Percentiles rank a stretch among this genome's conserved stretches.
Evolutionary conservation across 2,329 filamentous ascomycete species (phyloP).

Genomic region (Monosporascus sp.): DNA sequence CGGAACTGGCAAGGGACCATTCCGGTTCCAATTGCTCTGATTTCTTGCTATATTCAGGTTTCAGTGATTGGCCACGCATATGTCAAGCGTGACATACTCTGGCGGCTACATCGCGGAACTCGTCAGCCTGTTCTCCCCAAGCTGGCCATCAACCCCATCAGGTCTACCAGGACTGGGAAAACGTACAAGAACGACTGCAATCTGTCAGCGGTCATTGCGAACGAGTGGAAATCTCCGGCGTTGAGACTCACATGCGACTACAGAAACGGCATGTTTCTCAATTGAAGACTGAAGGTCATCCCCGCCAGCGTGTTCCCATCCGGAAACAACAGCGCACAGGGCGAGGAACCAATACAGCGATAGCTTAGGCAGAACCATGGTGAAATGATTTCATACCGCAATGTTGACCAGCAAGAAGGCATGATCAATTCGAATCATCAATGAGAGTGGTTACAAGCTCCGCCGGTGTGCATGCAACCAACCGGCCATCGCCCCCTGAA

Average conservation of each 20-base stretch:
- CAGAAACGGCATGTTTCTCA: neutral
- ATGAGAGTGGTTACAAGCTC: neutral
- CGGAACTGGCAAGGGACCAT: slow-evolving; percentile 11
- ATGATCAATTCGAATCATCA: neutral
- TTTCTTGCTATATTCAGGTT: slow-evolving; percentile 8
- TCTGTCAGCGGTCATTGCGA: neutral
- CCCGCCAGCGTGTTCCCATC: neutral
- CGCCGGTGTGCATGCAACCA: neutral
- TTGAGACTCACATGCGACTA: neutral
- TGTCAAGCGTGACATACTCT: slow-evolving; percentile 3
- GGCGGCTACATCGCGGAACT: slow-evolving; percentile 3
- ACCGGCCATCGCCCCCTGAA: neutral
- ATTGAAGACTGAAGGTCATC: neutral
- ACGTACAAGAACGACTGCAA: neutral
- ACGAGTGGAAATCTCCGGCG: neutral
- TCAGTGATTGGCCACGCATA: neutral
- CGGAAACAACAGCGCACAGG: neutral
- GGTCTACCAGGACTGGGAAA: neutral
- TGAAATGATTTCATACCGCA: neutral
- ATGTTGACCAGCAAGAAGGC: neutral
- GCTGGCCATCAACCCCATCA: neutral
- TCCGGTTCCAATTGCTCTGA: slow-evolving; percentile 12
- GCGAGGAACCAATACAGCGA: neutral
- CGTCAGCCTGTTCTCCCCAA: neutral
- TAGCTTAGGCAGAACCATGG: neutral